Base-by-base conservation (phyloP, 2,329 filamentous ascomycete species). In the Alternaria ventricosa region DNA sequence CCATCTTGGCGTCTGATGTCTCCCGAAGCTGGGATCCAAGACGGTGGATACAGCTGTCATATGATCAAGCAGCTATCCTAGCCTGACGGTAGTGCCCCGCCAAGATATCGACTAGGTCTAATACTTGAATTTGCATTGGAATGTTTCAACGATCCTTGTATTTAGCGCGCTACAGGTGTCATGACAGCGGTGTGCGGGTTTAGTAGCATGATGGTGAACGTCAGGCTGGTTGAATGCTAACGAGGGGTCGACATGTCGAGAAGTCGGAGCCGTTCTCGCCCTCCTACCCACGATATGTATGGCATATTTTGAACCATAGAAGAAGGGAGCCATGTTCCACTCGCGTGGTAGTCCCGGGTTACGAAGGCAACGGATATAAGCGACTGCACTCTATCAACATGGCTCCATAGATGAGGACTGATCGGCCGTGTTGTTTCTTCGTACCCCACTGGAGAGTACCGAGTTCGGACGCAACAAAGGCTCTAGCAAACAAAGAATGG, bases 31-130 rank as follows among this genome's bases (percentile, higher is more conserved):
- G 64, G 61, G 66, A 67, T 64, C 72, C 73, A 70, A 66, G 57
- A 62, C 59, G 70, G 70, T 71, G 75, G 74, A 68, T 68, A 65
- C 50, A 63, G 61, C 53, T 63, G 71, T 78, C 76, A 78, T 73
- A 74, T 78, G 76, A 78, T 73, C 73, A 70, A 60, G 61, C 62
- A 63, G 56, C 65, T 61, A 61, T 71, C 69, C 64, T 66, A 64
- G 70, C 61, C 58, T 60, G 57, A 67, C 59, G 53, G 69, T 68
- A 70, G 67, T 68, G 68, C 60, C 65, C 60, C 65, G 69, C 68
- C 73, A 71, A 73, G 72, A 43, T 43, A 61, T 67, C 49, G 60
- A 69, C 62, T 64, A 63, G 55, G 62, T 61, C 55, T 64, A 59
- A 63, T 64, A 61, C 59, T 59, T 65, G 64, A 58, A 60, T 54